Evolutionary conservation across 192 early-diverging fungal species (phyloP), one percentile per base, ranked within the genome.

Genomic region (Gaertneriomyces sp.): DNA sequence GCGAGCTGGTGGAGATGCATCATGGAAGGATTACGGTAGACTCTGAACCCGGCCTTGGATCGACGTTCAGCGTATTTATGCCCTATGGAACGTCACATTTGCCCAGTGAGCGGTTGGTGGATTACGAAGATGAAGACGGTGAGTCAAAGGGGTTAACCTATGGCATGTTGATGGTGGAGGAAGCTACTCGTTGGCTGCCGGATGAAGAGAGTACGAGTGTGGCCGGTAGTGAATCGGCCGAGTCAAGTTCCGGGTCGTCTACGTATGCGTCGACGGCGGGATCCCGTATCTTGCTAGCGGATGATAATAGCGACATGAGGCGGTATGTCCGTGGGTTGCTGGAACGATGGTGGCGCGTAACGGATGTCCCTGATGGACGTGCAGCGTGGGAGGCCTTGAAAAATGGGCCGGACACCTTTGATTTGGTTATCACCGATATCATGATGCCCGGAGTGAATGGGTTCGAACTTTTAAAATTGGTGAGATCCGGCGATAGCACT

Each of bases 361-460:
- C 58, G 16, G 74, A 71, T 44, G 74, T 58, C 20, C 39, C 55
- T 2, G 63, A 75, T 45, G 74, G 74, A 49, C 58, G 42, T 20
- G 25, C 25, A 33, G 25, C 25, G 25, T 33, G 25, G 25, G 25
- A 33, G 25, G 25, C 25, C 25, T 33, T 33, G 25, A 33, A 33
- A 33, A 33, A 33, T 33, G 25, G 25, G 25, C 1, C 25, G 14
- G 25, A 59, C 11, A 51, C 45, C 11, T 54, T 58, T 2, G 74
- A 75, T 68, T 39, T 72, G 33, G 42, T 75, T 42, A 41, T 75
- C 11, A 51, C 43, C 68, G 80, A 85, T 71, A 73, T 85, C 1
- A 83, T 76, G 56, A 87, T 87, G 85, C 85, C 85, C 0, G 76
- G 76, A n/a, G 75, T 87, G 78, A 77, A 85, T 63, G 85, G 85